phyloP scores from a whole-genome alignment of 179 eudicot species.

The Spergularia azorica region DNA sequence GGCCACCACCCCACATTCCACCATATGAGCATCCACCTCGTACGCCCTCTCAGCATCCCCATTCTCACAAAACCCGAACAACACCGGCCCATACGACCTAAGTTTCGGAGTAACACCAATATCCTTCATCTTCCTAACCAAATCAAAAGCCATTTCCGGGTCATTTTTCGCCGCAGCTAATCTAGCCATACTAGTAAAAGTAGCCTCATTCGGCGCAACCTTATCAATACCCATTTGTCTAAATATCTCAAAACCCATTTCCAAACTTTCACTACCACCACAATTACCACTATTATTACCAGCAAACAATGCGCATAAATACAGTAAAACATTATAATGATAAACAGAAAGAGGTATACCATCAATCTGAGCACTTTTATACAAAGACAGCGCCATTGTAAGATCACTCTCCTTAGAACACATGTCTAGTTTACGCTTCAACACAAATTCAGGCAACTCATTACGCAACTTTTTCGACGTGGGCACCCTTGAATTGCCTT shows the following conservation, averaged over 20 bases:
- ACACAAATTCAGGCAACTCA: conserved; percentile 51
- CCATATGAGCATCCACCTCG: conserved; percentile 76
- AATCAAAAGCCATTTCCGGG: conserved; percentile 82
- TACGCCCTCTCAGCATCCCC: conserved; percentile 69
- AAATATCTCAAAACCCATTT: conserved; percentile 83
- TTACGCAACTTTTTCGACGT: conserved; percentile 42
- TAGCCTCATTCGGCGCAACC: conserved; percentile 82
- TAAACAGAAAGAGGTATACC: conserved; percentile 40
- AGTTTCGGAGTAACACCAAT: conserved; percentile 60
- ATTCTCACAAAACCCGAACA: conserved; percentile 72
- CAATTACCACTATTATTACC: not conserved
- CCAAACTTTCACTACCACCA: conserved; percentile 33
- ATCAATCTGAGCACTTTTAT: conserved; percentile 50
- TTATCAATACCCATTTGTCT: conserved; percentile 59
- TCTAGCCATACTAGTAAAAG: conserved; percentile 84
- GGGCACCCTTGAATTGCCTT: not conserved
- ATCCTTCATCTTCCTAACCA: conserved; percentile 66
- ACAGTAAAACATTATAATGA: conserved; percentile 74
- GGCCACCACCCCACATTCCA: conserved; percentile 60
- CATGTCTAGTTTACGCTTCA: conserved; percentile 51
- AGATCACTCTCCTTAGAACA: conserved; percentile 64
- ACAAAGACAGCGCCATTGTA: conserved; percentile 56
- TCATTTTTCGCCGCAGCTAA: conserved; percentile 69
- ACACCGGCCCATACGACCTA: conserved; percentile 88
- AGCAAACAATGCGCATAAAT: conserved; percentile 52